Evolutionary conservation across 2,329 filamentous ascomycete genomes (phyloP), one percentile per base, ranked within the genome.

Genomic region (Camptophora hylomeconis): DNA sequence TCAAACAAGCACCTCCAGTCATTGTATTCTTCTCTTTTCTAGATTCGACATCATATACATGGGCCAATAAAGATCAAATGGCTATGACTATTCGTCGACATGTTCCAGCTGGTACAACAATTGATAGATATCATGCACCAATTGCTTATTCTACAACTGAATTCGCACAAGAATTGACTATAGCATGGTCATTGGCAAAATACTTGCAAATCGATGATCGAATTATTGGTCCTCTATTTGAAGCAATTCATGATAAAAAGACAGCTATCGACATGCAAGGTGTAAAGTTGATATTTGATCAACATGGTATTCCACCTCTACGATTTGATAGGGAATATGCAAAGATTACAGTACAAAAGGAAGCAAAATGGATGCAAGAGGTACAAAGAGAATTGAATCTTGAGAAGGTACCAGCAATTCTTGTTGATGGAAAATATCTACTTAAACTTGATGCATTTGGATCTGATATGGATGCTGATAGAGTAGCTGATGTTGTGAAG

Each of bases 1-100:
- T 23, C 15, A 18, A 20, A 22, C 7, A 30, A 19, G 33, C 7
- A 25, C 13, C 20, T 14, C 24, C 24, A 10, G 13, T 26, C 7
- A 26, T 26, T 7, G 24, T 26, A 6, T 32, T 26, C 16, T 14
- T 19, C 19, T 32, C 22, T 19, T 30, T 20, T 10, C 17, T 17
- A 16, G 10, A 24, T 16, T 13, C 21, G 11, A 18, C 15, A 15
- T 28, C 17, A 10, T 25, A 17, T 10, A 24, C 15, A 26, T 26
- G 24, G 24, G 20, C 23, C 14, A 5, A 17, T 1, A 18, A 20
- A 28, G 15, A 28, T 12, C 18, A 28, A 28, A 18, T 20, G 14
- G 18, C 9, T 19, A 15, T 7, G 5, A 20, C 19, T 9, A 8
- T 20, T 8, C 26, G 17, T n/a, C 19, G 19, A 8, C 8, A n/a